Evolutionary conservation across 768 basidiomycete species (phyloP).

Genomic region (Suillus subalutaceus): DNA sequence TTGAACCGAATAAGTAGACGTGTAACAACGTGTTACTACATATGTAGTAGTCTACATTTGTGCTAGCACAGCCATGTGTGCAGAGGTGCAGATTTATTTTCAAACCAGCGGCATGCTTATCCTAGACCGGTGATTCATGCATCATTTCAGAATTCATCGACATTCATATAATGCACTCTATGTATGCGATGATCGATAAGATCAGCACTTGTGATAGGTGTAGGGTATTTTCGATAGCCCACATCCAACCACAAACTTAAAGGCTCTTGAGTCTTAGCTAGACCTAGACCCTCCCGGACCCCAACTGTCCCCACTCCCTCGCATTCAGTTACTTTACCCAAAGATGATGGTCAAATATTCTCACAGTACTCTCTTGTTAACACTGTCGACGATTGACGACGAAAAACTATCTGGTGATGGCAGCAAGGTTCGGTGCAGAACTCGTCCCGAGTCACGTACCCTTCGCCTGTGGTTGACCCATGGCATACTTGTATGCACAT

Average conservation of each 20-base stretch:
- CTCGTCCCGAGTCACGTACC: not conserved
- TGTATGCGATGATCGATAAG: not conserved
- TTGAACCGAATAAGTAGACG: too few relatives aligned
- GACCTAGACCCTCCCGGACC: not conserved
- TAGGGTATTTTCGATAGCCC: not conserved
- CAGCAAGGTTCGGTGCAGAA: not conserved
- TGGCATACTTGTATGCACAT: conserved; percentile 1
- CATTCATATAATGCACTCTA: not conserved
- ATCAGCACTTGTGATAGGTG: too few relatives aligned
- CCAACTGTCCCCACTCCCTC: not conserved
- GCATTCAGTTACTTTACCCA: not conserved
- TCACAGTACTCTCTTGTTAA: conserved; percentile 1
- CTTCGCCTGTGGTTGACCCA: conserved; percentile 10
- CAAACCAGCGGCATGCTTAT: too few relatives aligned
- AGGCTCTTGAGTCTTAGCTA: not conserved
- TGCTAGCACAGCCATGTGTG: too few relatives aligned
- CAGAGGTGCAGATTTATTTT: too few relatives aligned
- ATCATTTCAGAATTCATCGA: not conserved
- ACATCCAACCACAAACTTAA: not conserved
- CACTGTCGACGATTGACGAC: not conserved
- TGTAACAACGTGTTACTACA: too few relatives aligned
- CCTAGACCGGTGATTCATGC: too few relatives aligned
- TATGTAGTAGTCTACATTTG: too few relatives aligned
- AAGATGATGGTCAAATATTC: not conserved
- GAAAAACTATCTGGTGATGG: conserved; percentile 1